Base-by-base conservation (phyloP, 192 early-diverging fungal species). In the Coemansia sp. region DNA sequence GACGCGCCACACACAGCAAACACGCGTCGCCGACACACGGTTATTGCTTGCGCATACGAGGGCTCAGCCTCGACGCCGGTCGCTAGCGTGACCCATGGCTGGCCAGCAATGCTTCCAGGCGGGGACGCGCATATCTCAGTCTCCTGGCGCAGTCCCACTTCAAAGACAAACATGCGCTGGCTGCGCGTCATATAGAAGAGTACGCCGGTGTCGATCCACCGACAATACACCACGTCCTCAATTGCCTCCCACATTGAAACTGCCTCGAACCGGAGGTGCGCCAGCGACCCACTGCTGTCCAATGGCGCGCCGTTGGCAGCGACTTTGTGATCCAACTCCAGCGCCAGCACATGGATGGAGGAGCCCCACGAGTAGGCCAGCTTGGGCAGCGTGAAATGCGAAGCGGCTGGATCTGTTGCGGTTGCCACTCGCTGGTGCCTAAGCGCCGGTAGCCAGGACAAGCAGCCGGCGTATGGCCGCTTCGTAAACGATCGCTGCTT, bases 21-120 rank as follows among this genome's bases (percentile, higher is more conserved):
- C 16, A 75, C 40, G 3, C 81, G 73, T 7, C 71, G 77, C 45
- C 53, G 65, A 64, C 72, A 73, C 44, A 84, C 70, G 21, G 64
- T 40, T 46, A 79, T 65, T 2, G 51, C 71, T 39, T 75, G 70
- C 21, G 73, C 64, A 57, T 84, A 84, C 5, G 72, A 75, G 11
- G 81, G 77, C 64, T 84, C 81, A 27, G 81, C 81, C 59, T 84
- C 81, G 21, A 36, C 56, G 27, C 81, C 81, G 0, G 81, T 84
- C 13, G 81, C 73, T 21, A 84, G 67, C 19, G 81, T 78, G n/a
- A 63, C 66, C 81, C 81, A 84, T 7, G 81, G 77, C 27, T 59
- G 70, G 1, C 76, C 75, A 14, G 59, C 67, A 19, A 84, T 75
- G n/a, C 59, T 57, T 24, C 67, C 64, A 4, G 79, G 79, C 29